Evolutionary conservation across 139 green algal species (phyloP).

Genomic region (Chlamydomonas incerta): DNA sequence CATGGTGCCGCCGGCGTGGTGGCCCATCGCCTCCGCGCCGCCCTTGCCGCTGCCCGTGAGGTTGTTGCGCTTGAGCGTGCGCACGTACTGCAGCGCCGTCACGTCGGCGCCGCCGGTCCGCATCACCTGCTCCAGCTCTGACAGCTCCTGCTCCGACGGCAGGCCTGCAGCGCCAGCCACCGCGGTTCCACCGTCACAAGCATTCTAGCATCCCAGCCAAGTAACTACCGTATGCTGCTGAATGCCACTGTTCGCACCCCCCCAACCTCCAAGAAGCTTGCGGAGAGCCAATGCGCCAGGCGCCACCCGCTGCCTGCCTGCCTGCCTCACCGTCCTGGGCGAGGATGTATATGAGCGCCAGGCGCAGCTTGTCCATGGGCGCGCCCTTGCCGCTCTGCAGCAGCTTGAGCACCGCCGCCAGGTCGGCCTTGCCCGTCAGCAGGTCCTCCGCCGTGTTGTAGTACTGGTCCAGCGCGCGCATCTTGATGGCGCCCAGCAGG

Average conservation of each 20-base stretch:
- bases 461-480: slow-evolving; percentile 85
- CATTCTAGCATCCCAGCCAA: no score
- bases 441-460: slow-evolving; percentile 84
- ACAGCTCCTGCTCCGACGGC: slow-evolving; percentile 55
- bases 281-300: no score
- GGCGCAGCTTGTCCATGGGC: slow-evolving; percentile 89
- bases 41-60: slow-evolving; percentile 54
- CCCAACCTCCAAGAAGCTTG: no score
- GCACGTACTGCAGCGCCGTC: slow-evolving; percentile 89
- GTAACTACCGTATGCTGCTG: no score
- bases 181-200: no score
- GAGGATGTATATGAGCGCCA: slow-evolving; percentile 92
- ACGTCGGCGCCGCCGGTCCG: slow-evolving; percentile 72
- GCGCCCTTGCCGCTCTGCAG: slow-evolving; percentile 71
- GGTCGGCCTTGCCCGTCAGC: slow-evolving; percentile 82
- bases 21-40: slow-evolving; percentile 28
- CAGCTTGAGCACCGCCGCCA: slow-evolving; percentile 66
- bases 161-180: slow-evolving; percentile 55
- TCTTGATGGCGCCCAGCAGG: slow-evolving; percentile 93
- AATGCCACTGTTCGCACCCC: no score
- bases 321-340: slow-evolving; percentile 54
- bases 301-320: no score
- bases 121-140: slow-evolving; percentile 70
- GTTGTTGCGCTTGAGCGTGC: slow-evolving; percentile 90
- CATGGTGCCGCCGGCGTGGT: slow-evolving; percentile 25